Base-by-base conservation (phyloP, 805 yeast species). In the Kuraishia hungarica region DNA sequence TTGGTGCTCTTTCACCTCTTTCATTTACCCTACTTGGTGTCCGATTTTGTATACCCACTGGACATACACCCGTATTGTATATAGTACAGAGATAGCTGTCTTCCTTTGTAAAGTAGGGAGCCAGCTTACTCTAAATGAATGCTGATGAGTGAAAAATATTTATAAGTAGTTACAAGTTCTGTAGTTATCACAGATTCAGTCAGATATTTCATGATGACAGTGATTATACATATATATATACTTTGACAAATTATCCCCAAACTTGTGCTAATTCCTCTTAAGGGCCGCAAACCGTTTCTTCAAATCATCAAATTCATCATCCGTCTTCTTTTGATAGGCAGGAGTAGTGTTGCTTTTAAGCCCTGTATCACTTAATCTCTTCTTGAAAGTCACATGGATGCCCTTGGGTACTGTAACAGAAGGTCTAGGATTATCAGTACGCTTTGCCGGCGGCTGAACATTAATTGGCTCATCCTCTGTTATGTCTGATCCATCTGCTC, bases 261-360 rank as follows among this genome's bases (percentile, higher is more conserved):
- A 13, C 4, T 23, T 4, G 2, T 39, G 13, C 39, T 20, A 51
- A 20, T 21, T 53, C 54, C 78, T 74, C 58, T 83, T 87, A 59
- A 91, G 72, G 1, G 92, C 92, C n/a, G 86, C 93, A 69, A 88
- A 87, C 54, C 96, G 72, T 56, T 82, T 86, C 63, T 80, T 79
- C 54, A 88, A 68, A 5, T 80, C 85, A 61, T 86, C 92, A 52
- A 87, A 69, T 55, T 85, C 90, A 53, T 75, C 71, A 29, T 67
- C 72, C 39, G 65, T 67, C 39, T 59, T 56, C 24, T 61, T 60
- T 43, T 66, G 64, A 51, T 56, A 59, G 1, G 56, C 49, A 19
- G 51, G 24, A 51, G 50, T 52, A 39, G 55, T 53, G 48, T 54
- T 26, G 50, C 50, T 56, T n/a, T 47, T 50, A 29, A 17, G 48